phyloP scores from a whole-genome alignment of 331 rosid species.

The Quercus lobata region DNA sequence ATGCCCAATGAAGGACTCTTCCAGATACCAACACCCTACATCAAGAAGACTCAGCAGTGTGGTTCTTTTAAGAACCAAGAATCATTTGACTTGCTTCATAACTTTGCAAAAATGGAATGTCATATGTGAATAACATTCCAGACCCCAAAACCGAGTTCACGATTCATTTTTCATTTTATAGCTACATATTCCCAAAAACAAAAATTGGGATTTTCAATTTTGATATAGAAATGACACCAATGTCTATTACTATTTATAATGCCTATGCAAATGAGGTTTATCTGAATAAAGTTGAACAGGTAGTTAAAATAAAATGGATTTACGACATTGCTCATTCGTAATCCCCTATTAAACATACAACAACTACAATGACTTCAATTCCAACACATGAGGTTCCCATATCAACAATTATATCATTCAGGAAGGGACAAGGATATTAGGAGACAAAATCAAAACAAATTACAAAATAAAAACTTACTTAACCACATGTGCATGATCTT shows the following conservation, averaged over 20 bases:
- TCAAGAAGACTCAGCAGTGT: too few relatives aligned
- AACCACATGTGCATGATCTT: not conserved
- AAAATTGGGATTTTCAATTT: too few relatives aligned
- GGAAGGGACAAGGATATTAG: not conserved
- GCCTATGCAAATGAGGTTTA: not conserved
- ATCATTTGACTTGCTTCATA: too few relatives aligned
- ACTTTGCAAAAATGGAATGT: too few relatives aligned
- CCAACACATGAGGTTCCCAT: not conserved
- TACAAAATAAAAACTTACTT: not conserved
- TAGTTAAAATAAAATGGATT: not conserved
- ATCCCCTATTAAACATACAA: not conserved
- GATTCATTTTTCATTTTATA: too few relatives aligned
- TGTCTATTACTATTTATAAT: not conserved
- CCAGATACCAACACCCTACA: too few relatives aligned
- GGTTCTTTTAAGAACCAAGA: too few relatives aligned
- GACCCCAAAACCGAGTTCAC: too few relatives aligned
- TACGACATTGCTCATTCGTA: not conserved
- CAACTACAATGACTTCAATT: not conserved
- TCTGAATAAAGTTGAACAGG: not conserved
- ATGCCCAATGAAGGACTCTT: too few relatives aligned
- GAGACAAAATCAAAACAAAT: not conserved
- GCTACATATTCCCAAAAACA: too few relatives aligned
- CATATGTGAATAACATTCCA: too few relatives aligned
- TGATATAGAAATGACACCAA: too few relatives aligned
- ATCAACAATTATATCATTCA: not conserved